Evolutionary conservation across 108 stramenopile species (phyloP).

Genomic region (Chaetoceros muelleri): DNA sequence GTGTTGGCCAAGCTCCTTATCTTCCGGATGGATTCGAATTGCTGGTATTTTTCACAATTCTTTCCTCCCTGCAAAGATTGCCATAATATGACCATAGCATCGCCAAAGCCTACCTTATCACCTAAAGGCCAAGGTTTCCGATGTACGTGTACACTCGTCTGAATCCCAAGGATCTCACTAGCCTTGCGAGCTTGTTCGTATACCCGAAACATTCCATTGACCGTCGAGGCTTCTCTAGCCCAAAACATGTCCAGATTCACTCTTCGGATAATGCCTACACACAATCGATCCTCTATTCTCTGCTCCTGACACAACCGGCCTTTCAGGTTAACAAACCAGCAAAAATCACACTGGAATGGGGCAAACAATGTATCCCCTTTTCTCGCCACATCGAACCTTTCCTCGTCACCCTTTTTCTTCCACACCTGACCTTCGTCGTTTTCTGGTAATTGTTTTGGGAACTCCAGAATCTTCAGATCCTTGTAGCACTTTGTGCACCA

Average conservation of each 20-base stretch:
- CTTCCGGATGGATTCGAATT: constrained; percentile 18
- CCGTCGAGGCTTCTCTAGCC: constrained; percentile 23
- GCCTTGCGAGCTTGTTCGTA: no score
- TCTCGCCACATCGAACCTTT: constrained; percentile 12
- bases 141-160: no score
- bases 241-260: constrained; percentile 43
- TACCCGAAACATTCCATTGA: constrained; percentile 12
- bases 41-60: constrained; percentile 1
- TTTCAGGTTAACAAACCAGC: no score
- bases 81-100: constrained; percentile 17
- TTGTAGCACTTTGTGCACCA: constrained; percentile 31
- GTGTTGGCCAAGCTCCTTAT: background rate
- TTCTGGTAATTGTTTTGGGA: background rate
- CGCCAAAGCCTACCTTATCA: constrained; percentile 20
- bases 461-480: background rate
- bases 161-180: no score
- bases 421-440: constrained; percentile 6
- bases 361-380: constrained; percentile 21
- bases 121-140: constrained; percentile 3
- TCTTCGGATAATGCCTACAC: constrained; percentile 13
- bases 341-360: constrained; percentile 37
- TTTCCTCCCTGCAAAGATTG: constrained; percentile 12
- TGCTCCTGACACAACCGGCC: constrained; percentile 13
- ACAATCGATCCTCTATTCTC: constrained; percentile 7
- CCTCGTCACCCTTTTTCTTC: constrained; percentile 2